These are phyloP conservation scores for Neonothopanus nambi DNA, from an alignment of 1,284 basidiomycete genomes.

Conservation along the genomic window DNA sequence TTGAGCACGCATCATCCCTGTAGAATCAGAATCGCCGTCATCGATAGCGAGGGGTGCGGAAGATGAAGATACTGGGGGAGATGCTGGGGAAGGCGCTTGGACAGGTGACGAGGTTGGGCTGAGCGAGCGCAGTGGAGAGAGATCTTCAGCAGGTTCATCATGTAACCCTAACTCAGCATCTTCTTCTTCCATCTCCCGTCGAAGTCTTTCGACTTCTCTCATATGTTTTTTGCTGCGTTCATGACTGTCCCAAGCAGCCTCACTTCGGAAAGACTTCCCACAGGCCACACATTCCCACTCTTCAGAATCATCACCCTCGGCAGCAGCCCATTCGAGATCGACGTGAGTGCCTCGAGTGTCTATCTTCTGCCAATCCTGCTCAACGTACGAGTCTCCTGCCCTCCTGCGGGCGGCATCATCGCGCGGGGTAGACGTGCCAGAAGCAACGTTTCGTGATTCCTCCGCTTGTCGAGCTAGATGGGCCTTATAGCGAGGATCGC, in stretches of 20 bases:
- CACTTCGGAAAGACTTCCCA: slow-evolving; percentile 86
- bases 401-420: slow-evolving; percentile 21
- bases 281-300: slow-evolving; percentile 98
- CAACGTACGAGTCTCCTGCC: slow-evolving; percentile 51
- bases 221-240: slow-evolving; percentile 96
- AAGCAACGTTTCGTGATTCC: slow-evolving; percentile 31
- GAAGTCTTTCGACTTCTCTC: slow-evolving; percentile 80
- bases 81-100: background rate
- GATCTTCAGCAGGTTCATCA: slow-evolving; percentile 24
- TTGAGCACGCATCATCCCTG: background rate
- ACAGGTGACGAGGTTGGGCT: background rate
- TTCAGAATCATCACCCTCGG: slow-evolving; percentile 69
- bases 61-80: background rate
- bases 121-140: background rate
- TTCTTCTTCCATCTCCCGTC: slow-evolving; percentile 76
- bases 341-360: slow-evolving; percentile 44
- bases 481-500: slow-evolving; percentile 89
- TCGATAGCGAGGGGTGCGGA: too few relatives aligned
- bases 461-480: slow-evolving; percentile 57
- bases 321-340: slow-evolving; percentile 70
- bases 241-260: slow-evolving; percentile 95
- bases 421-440: slow-evolving; percentile 30
- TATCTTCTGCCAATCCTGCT: slow-evolving; percentile 84
- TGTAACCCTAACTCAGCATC: slow-evolving; percentile 63
- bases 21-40: too few relatives aligned